These are phyloP conservation scores for Buxus sempervirens DNA, from an alignment of 164 flowering plant genomes.

Conservation along the genomic window DNA sequence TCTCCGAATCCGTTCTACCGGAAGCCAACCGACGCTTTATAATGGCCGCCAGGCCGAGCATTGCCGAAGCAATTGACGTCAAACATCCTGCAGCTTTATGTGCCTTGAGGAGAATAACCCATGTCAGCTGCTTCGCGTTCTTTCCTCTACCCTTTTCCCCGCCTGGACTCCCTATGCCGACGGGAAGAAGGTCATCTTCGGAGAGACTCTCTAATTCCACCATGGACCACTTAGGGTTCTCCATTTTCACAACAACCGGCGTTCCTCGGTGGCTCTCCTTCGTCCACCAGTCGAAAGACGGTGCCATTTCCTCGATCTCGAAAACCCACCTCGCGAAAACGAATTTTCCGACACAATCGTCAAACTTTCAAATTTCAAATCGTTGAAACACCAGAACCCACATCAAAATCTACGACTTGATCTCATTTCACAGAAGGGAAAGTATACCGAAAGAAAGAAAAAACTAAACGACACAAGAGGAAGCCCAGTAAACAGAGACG, in stretches of 20 bases:
- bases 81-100: constrained; percentile 92
- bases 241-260: constrained; percentile 88
- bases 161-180: neutral
- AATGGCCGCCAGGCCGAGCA: constrained; percentile 50
- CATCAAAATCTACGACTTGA: neutral
- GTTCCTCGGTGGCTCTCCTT: constrained; percentile 63
- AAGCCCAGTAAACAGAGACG: neutral
- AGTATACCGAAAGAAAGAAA: neutral
- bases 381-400: neutral
- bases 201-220: constrained; percentile 62
- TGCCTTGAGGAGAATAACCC: constrained; percentile 92
- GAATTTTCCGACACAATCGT: neutral
- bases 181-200: constrained; percentile 45
- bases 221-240: constrained; percentile 86
- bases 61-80: constrained; percentile 65
- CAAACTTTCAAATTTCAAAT: neutral
- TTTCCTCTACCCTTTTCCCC: constrained; percentile 51
- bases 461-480: neutral
- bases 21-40: constrained; percentile 70
- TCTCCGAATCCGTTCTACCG: constrained; percentile 65
- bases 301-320: constrained; percentile 36
- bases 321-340: neutral
- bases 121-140: constrained; percentile 94
- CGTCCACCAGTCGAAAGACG: constrained; percentile 64
- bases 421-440: neutral